These are phyloP conservation scores for Articulospora tetracladia DNA, from an alignment of 495 filamentous ascomycete genomes.

Conservation along the genomic window DNA sequence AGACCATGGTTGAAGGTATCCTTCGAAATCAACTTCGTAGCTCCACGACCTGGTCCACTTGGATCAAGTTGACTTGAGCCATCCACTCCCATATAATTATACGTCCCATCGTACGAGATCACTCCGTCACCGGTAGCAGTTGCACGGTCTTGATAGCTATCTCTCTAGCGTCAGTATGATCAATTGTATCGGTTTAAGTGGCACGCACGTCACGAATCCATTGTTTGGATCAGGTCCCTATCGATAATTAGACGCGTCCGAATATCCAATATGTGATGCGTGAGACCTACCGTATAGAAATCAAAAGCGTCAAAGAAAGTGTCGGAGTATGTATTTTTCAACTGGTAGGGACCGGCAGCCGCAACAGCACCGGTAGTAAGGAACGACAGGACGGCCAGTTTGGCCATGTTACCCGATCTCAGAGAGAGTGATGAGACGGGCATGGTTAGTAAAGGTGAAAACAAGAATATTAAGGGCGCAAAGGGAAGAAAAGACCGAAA, in stretches of 20 bases:
- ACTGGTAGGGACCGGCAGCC: background rate
- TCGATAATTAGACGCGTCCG: too few relatives aligned
- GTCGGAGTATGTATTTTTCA: conserved; percentile 9
- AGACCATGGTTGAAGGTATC: conserved; percentile 58
- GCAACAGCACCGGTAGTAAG: background rate
- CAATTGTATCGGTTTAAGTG: background rate
- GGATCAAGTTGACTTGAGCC: conserved; percentile 29
- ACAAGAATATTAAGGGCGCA: conserved; percentile 1
- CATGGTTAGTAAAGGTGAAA: background rate
- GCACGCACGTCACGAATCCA: conserved; percentile 1
- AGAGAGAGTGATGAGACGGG: conserved; percentile 19
- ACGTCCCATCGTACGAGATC: background rate
- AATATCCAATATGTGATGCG: too few relatives aligned
- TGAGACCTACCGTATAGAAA: conserved; percentile 22
- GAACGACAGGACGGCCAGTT: conserved; percentile 11
- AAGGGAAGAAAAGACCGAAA: background rate
- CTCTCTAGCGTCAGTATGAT: background rate
- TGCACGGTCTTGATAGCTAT: conserved; percentile 50
- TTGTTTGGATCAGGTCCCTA: background rate
- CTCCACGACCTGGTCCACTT: conserved; percentile 49
- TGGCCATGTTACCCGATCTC: conserved; percentile 9
- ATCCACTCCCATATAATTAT: conserved; percentile 39
- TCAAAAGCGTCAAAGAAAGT: conserved; percentile 29
- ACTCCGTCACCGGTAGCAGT: background rate
- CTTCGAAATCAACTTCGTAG: conserved; percentile 60